Percentiles rank a stretch among this genome's conserved stretches.
Evolutionary conservation across 2,329 filamentous ascomycete genomes (phyloP).

Genomic region (Plenodomus tracheiphilus): DNA sequence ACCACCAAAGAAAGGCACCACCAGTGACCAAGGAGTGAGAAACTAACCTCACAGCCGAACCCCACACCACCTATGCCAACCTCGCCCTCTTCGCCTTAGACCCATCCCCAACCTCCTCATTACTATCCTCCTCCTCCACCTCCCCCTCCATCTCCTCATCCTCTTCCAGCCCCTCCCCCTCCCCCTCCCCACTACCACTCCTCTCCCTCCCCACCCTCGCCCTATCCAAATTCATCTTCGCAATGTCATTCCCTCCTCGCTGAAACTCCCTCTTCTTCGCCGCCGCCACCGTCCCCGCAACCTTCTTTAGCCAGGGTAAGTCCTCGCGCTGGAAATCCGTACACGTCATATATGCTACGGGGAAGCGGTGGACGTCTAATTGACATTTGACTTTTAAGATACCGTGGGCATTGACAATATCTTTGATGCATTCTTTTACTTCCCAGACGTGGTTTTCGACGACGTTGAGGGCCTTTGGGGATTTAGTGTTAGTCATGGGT

Average conservation of each 20-base stretch:
- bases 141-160: slow-evolving; percentile 13
- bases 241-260: slow-evolving; percentile 34
- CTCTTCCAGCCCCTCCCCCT: slow-evolving; percentile 7
- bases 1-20: too few relatives aligned
- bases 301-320: slow-evolving; percentile 45
- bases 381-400: slow-evolving; percentile 48
- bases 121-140: not conserved
- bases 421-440: slow-evolving; percentile 50
- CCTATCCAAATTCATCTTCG: slow-evolving; percentile 25
- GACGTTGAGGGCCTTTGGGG: slow-evolving; percentile 48
- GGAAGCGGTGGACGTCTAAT: slow-evolving; percentile 43
- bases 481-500: too few relatives aligned
- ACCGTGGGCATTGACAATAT: slow-evolving; percentile 38
- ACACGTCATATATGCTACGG: slow-evolving; percentile 52
- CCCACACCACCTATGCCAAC: not conserved
- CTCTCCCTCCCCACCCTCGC: slow-evolving; percentile 15
- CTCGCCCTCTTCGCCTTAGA: slow-evolving; percentile 4
- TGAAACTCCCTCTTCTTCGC: slow-evolving; percentile 22
- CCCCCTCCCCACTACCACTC: slow-evolving; percentile 6
- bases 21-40: too few relatives aligned
- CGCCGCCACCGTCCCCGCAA: slow-evolving; percentile 2
- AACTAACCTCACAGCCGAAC: not conserved
- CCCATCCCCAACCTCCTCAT: not conserved
- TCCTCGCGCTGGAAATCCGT: slow-evolving; percentile 45
- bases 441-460: slow-evolving; percentile 46